Percentiles rank a stretch among this genome's conserved stretches.
Conservation (phyloP, 2,329 filamentous ascomycete genomes). For the Trichoderma sp. region DNA sequence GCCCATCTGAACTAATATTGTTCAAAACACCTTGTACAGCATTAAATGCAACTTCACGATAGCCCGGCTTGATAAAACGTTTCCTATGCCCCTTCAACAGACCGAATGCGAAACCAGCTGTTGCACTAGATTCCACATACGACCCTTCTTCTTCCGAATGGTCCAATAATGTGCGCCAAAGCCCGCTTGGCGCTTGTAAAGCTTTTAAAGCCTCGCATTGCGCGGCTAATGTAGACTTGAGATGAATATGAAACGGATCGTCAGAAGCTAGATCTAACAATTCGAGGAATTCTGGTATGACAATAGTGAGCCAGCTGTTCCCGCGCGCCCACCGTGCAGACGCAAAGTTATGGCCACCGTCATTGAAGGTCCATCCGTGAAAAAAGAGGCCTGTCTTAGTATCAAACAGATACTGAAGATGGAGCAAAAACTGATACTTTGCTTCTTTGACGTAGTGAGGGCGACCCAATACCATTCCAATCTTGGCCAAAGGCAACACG, state of each 20-base stretch:
- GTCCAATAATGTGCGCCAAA: conserved; percentile 14
- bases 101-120: conserved; percentile 15
- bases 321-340: conserved; percentile 11
- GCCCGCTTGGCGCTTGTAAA: background rate
- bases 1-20: background rate
- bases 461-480: conserved; percentile 11
- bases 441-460: conserved; percentile 11
- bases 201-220: conserved; percentile 14
- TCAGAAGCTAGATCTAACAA: conserved; percentile 1
- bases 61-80: background rate
- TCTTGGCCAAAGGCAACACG: conserved; percentile 12
- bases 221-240: background rate
- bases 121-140: conserved; percentile 10
- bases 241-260: background rate
- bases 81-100: conserved; percentile 9
- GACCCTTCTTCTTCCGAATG: conserved; percentile 13
- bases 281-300: conserved; percentile 11
- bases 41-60: background rate
- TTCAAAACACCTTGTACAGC: background rate
- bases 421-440: conserved; percentile 12
- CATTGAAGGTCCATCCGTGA: conserved; percentile 16
- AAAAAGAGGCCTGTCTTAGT: conserved; percentile 15
- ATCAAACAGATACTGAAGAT: conserved; percentile 15
- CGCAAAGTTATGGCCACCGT: conserved; percentile 16
- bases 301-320: conserved; percentile 20